A percentile compares a stretch with the other conserved stretches of the same genome.
These are phyloP conservation scores for Kurtzmaniella quercitrusa DNA, from an alignment of 1,139 yeast species.

Conservation along the genomic window DNA sequence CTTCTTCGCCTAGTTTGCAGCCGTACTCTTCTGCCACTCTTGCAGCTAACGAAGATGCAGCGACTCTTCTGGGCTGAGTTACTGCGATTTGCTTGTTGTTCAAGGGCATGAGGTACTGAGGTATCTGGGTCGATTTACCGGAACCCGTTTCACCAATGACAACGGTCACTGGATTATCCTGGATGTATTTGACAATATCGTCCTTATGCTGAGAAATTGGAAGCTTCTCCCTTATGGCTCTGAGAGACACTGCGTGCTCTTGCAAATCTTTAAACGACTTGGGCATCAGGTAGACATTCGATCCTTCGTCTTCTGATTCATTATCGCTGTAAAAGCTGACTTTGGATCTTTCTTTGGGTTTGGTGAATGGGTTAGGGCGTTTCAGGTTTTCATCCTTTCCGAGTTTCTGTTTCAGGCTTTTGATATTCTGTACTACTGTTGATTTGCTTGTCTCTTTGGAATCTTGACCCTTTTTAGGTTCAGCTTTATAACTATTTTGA, in stretches of 20 bases:
- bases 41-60: constrained; percentile 90
- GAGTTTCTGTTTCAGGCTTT: neutral
- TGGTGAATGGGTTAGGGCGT: neutral
- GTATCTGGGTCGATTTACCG: constrained; percentile 96
- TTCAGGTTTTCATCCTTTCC: neutral
- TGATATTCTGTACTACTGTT: neutral
- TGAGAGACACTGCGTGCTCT: constrained; percentile 43
- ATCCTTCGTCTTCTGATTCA: constrained; percentile 26
- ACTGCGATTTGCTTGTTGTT: constrained; percentile 67
- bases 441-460: no score
- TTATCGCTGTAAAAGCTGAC: constrained; percentile 12
- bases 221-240: constrained; percentile 50
- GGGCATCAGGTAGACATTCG: constrained; percentile 12
- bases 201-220: constrained; percentile 77
- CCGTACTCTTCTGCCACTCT: constrained; percentile 92
- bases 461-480: neutral
- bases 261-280: constrained; percentile 18
- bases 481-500: neutral
- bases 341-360: constrained; percentile 3
- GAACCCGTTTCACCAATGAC: constrained; percentile 97
- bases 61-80: constrained; percentile 97
- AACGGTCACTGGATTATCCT: constrained; percentile 62
- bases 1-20: constrained; percentile 67
- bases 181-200: constrained; percentile 54
- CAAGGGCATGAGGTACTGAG: constrained; percentile 70